Evolutionary conservation across 2,329 filamentous ascomycete genomes (phyloP).

Genomic region (Aureobasidium sp.): DNA sequence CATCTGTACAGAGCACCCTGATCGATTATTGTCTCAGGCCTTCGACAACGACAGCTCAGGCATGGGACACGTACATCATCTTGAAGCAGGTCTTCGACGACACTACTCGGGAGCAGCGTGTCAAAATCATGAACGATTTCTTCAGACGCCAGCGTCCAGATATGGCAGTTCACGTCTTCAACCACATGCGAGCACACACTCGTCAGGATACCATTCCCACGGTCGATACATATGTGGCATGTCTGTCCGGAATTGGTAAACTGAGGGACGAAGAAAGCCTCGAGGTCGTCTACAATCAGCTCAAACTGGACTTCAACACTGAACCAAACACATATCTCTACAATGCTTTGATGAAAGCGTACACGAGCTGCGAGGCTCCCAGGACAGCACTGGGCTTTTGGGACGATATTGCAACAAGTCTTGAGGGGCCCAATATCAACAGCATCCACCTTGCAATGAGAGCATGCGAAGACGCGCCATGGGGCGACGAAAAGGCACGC

Average conservation of each 20-base stretch:
- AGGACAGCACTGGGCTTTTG: constrained; percentile 68
- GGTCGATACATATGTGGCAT: constrained; percentile 65
- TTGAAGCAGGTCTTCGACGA: constrained; percentile 51
- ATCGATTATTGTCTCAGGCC: constrained; percentile 59
- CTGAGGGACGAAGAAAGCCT: constrained; percentile 48
- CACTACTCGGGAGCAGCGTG: constrained; percentile 57
- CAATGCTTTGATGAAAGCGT: constrained; percentile 82
- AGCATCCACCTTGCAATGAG: constrained; percentile 76
- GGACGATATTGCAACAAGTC: constrained; percentile 70
- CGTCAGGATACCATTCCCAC: constrained; percentile 57
- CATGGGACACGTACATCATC: constrained; percentile 55
- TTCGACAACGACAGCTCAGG: constrained; percentile 53
- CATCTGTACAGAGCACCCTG: constrained; percentile 57
- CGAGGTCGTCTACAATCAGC: constrained; percentile 77
- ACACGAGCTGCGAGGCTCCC: constrained; percentile 60
- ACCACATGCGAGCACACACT: constrained; percentile 80
- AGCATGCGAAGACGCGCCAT: constrained; percentile 57
- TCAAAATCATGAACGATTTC: constrained; percentile 71
- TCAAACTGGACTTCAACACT: constrained; percentile 82
- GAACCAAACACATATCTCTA: constrained; percentile 67
- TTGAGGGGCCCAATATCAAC: constrained; percentile 78
- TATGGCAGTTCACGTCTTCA: constrained; percentile 79
- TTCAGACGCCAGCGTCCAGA: constrained; percentile 80
- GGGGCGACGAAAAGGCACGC: constrained; percentile 37
- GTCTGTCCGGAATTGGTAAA: constrained; percentile 60